Evolutionary conservation across 1,139 yeast species (phyloP), one percentile per base, ranked within the genome.

Genomic region (Kluyveromyces sp.): DNA sequence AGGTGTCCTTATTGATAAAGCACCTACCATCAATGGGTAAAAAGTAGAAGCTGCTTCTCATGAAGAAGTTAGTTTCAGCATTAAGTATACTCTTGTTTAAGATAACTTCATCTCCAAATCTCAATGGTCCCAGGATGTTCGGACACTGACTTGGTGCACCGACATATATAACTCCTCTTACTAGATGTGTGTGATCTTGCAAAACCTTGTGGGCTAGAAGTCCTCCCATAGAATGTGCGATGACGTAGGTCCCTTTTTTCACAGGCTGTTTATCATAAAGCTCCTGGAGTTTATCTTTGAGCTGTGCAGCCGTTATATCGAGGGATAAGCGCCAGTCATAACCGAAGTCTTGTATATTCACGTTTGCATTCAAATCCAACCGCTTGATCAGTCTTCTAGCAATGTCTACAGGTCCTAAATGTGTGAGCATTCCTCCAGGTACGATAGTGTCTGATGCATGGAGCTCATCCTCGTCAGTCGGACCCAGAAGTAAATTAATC

Each of bases 161-260:
- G 1, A 78, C 94, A 56, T 86, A 88, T 2, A 88, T 61, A 1
- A 88, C 56, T 0, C 92, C 89, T 48, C 92, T 68, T 56, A 88
- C 75, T 36, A 86, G 63, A 9, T 73, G 67, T 0, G 95, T 89
- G 45, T 78, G 74, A 39, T 68, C 67, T 46, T 82, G 84, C 70
- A 88, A 68, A 0, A 85, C 84, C 45, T 83, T 83, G 56, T 86
- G 95, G 0, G 95, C 79, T 17, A 88, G 73, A 18, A 88, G 59
- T 0, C 96, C 96, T 41, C 96, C 96, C 96, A 88, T 87, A 0
- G 95, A 86, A 62, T 88, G 96, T 0, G 94, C 94, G 45, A 88
- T 77, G 0, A 88, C 78, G 22, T 81, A 65, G 0, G 81, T 72
- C 3, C 84, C 85, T 49, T 75, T 74, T 48, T 55, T 55, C 44